Percentiles rank a stretch among this genome's conserved stretches.
These are phyloP conservation scores for Hylodesmum podocarpum DNA, from an alignment of 306 rosid genomes.

Conservation along the genomic window DNA sequence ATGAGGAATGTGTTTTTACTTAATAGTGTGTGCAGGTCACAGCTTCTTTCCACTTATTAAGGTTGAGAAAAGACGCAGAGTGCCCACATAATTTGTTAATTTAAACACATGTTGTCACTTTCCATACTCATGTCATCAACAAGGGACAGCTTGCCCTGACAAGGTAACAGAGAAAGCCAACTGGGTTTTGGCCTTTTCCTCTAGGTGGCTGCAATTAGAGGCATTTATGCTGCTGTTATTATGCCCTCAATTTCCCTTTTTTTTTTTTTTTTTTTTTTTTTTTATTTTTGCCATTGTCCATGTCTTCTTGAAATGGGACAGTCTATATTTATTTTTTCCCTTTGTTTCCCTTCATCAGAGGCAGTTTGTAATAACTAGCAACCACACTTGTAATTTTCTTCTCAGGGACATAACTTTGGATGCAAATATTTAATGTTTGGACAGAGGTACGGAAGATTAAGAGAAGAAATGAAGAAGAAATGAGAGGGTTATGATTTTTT, in stretches of 20 bases:
- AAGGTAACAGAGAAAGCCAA: slow-evolving; percentile 40
- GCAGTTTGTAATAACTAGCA: neutral
- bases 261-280: neutral
- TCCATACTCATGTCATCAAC: slow-evolving; percentile 25
- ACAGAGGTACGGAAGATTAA: neutral
- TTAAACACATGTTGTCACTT: slow-evolving; percentile 27
- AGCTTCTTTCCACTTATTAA: slow-evolving; percentile 17
- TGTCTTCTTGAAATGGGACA: slow-evolving; percentile 7
- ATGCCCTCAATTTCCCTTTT: neutral
- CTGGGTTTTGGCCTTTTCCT: slow-evolving; percentile 43
- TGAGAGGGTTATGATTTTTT: neutral
- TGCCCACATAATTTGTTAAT: slow-evolving; percentile 18
- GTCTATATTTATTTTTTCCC: neutral
- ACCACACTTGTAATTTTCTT: neutral
- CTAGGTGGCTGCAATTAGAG: slow-evolving; percentile 8
- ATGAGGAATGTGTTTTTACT: neutral
- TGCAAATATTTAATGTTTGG: neutral
- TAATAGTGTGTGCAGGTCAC: neutral
- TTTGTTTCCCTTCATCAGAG: neutral
- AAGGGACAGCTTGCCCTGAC: slow-evolving; percentile 36
- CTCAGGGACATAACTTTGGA: neutral
- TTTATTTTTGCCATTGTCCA: neutral
- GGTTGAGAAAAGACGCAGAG: slow-evolving; percentile 16
- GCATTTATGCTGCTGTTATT: slow-evolving; percentile 26
- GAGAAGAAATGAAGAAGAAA: neutral